Base-by-base conservation (phyloP, 1,139 yeast genomes). In the Suhomyces choctaworum region DNA sequence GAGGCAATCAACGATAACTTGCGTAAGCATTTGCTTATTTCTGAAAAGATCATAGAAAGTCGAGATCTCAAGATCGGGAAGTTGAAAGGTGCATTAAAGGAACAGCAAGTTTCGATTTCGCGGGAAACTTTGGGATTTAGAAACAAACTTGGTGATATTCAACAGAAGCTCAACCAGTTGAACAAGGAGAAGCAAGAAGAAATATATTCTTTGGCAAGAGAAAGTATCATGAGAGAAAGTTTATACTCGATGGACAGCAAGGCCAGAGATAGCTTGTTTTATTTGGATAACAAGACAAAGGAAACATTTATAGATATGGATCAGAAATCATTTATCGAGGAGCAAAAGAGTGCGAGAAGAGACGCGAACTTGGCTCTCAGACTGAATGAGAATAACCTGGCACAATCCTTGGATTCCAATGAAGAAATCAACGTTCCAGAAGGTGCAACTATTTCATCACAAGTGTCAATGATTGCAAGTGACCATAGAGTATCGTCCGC, bases 31-130 rank as follows among this genome's bases (percentile, higher is more conserved):
- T 42, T 56, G 21, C 66, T 71, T 17, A 67, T 80, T 11, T 70
- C 81, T 31, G 79, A 79, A 42, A 73, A 77, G 48, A 70, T 83
- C 34, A 71, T 82, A 22, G 80, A 74, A 16, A 67, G 78, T 17
- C 70, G 89, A 36, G 80, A 78, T 42, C 71, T 69, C 37, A 72
- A 85, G 31, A 82, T 84, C 30, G 65, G 66, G 36, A 69, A 73
- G 26, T 64, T 85, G 39, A 82, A 81, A 47, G 50, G 54, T 12
- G 57, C 76, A 17, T 61, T 84, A 34, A 62, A 64, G 29, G 77
- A 76, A 13, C 78, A 80, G 38, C 80, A 78, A 44, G 49, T 56
- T 16, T 62, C 69, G 25, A 70, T 79, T 21, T 63, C 64, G 15
- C 62, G 65, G 32, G 86, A 81, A 46, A 65, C 80, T 7, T 58